Evolutionary conservation across 768 basidiomycete genomes (phyloP), one percentile per base, ranked within the genome.

Genomic region (Tricholoma hemisulphureum): DNA sequence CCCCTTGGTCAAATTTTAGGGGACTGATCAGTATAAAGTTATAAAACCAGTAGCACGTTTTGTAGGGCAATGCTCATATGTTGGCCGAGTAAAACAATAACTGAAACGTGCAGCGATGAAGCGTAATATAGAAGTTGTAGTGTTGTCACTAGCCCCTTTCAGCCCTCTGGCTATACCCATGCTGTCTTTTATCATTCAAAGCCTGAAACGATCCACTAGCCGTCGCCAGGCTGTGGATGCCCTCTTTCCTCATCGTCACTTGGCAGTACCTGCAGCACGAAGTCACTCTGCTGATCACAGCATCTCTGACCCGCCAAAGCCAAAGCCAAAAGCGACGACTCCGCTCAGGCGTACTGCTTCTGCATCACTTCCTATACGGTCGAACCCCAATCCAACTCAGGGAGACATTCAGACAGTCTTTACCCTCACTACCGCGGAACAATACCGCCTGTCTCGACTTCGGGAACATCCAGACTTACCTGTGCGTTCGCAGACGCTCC

Each of bases 341-440:
- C 83, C 91, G 1, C 81, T 93, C 4, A 83, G 94, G 45, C 84
- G 93, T 46, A 83, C 92, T 6, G 94, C 94, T 14, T 83, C 91
- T 14, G 93, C 84, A 5, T 97, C 94, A 2, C 79, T 91, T 41
- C 87, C 92, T 6, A 91, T 96, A 60, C 88, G 94, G 51, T 79
- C 87, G 21, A 94, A 91, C 63, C 91, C 91, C 9, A 94, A 91
- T 3, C 89, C 90, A 6, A 95, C 94, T 9, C 83, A 91, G 43
- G 84, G 91, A 43, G 80, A 86, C 29, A 94, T 95, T 51, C 82
- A 86, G 52, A 67, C 89, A 13, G 86, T 95, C 10, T 85, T 91
- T 56, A 95, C 94, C 0, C 81, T 93, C 53, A 86, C 93, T 1
- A 95, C 95, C 0, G 89, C 93, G 0, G 92, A 95, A 65, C 83